Evolutionary conservation across 2,329 filamentous ascomycete species (phyloP), one percentile per base, ranked within the genome.

Genomic region (Clonostachys sp.): DNA sequence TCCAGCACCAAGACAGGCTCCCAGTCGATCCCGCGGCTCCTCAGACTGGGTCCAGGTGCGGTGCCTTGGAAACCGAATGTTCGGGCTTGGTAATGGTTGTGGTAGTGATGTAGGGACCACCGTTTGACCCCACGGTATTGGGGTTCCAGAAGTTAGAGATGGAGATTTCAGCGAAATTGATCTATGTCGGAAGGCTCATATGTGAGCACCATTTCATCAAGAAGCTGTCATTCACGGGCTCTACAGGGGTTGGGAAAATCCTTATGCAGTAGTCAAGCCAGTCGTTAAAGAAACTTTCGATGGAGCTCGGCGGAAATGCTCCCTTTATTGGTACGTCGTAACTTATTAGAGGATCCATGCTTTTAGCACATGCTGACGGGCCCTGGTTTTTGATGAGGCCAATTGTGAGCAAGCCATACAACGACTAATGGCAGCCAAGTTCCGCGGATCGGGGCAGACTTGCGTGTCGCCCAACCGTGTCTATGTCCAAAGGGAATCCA

Each of bases 381-480:
- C 6, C 5, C 35, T 13, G 6, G 35, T 38, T 38, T 38, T 20
- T 20, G 5, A 20, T 5, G 18, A 20, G 4, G 18, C 18, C 18
- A 20, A 20, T 20, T 20, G 18, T 20, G 18, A 20, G 18, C 18
- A 20, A 20, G 18, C 20, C 20, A 24, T 24, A 6, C 36, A 73
- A 1, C 83, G 82, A 12, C 45, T 80, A 80, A 12, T 65, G 68
- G 70, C 83, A 17, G 88, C 81, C 59, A 96, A 96, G 67, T 96
- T 95, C 80, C 85, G 90, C 48, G 87, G 83, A 24, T 91, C 87
- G 0, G 91, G 91, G 34, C 91, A 96, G 73, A 96, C 91, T 0
- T 96, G 91, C 63, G 90, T 96, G 13, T 89, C 86, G 59, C 86
- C 86, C 7, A 91, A 92, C 68, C 75, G 87, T 16, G 78, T 91